Evolutionary conservation across 2,329 filamentous ascomycete species (phyloP), one percentile per base, ranked within the genome.

Genomic region (Fusarium falciforme): DNA sequence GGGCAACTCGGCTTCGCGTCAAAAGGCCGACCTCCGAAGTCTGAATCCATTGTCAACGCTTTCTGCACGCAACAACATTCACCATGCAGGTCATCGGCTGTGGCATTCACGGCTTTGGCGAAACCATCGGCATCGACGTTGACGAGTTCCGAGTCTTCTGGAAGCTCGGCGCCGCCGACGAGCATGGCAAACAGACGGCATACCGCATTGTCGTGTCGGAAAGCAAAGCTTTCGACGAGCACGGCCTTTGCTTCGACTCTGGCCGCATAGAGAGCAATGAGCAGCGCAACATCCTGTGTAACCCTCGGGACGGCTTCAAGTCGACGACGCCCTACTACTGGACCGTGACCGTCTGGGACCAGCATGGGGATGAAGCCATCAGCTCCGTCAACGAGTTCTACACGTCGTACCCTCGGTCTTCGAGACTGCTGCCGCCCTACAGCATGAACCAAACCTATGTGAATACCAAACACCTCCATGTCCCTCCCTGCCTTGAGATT

Each of bases 401-500:
- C 71, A 83, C 82, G 2, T 80, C 83, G 4, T 84, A 84, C 40
- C 81, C 82, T 12, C 76, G 81, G 55, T 79, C 64, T 2, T 80
- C 78, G 9, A 79, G 76, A 55, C 71, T 83, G 17, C 66, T 84
- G 17, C 83, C 82, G 10, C 82, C 82, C 1, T 84, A 82, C 58
- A 84, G 82, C 70, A 84, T 84, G 82, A 84, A 84, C 60, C 82
- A 84, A 61, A 83, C 80, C 20, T 84, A 84, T 68, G 40, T 44
- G 40, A 44, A 4, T 8, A 44, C 40, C 20, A 44, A 22, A 14
- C 17, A 9, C 36, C 36, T 10, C 29, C 29, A 31, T 31, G 35
- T 8, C 8, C 40, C 40, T 12, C n/a, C 11, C 40, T 22, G 11
- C 40, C 40, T 22, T 22, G 40, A 7, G 11, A 22, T 44, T 44